A percentile compares a stretch with the other conserved stretches of the same genome.
Conservation (phyloP, 106 monocot species). For the Acorus gramineus region DNA sequence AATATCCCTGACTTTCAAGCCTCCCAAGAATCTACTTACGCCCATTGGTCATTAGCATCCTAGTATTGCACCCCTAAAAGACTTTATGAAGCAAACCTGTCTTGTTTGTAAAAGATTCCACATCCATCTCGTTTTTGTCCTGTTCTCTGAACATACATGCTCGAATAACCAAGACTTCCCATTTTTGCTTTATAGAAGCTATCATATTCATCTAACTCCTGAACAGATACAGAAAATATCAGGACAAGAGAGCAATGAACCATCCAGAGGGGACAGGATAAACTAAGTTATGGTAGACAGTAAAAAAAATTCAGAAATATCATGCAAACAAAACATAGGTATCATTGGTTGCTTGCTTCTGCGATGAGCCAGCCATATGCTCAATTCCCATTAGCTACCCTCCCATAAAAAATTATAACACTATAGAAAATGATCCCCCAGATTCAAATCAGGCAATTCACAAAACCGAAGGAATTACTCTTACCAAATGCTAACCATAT, state of each 20-base stretch:
- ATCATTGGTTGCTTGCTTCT: too few species aligned
- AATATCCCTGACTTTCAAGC: too few species aligned
- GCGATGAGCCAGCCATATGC: too few species aligned
- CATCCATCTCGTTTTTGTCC: constrained; percentile 86
- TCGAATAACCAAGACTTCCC: constrained; percentile 54
- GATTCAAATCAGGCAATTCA: neutral
- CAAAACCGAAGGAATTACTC: neutral
- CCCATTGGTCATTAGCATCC: too few species aligned
- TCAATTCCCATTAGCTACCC: too few species aligned
- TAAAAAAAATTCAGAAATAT: too few species aligned
- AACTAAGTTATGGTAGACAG: too few species aligned
- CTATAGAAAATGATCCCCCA: neutral
- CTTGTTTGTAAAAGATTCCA: constrained; percentile 81
- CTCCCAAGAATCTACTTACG: too few species aligned
- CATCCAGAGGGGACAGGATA: too few species aligned
- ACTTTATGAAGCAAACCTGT: constrained; percentile 23
- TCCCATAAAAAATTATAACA: neutral
- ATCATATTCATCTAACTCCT: constrained; percentile 90
- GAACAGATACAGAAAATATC: constrained; percentile 1
- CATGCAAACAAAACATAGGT: too few species aligned
- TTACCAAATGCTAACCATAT: too few species aligned
- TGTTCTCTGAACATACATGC: constrained; percentile 71
- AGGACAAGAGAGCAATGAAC: too few species aligned
- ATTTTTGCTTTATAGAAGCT: constrained; percentile 75
- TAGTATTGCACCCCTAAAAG: neutral